Conservation (phyloP, 176 grass and related monocot species). For the Eragrostis curvula region DNA sequence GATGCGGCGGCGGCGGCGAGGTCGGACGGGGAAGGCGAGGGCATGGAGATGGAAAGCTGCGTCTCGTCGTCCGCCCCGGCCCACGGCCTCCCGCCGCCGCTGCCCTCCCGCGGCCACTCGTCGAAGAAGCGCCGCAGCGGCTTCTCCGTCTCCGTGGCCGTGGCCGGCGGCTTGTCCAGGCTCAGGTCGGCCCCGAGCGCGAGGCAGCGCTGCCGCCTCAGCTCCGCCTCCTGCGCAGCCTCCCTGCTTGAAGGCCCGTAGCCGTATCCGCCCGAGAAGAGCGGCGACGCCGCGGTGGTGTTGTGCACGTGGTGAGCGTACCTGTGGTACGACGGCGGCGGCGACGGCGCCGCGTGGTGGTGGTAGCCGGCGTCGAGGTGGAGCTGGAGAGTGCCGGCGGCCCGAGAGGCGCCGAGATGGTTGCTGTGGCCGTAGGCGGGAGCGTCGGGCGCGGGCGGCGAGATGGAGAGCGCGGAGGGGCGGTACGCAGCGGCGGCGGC, state of each 20-base stretch:
- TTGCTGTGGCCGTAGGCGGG: conserved; percentile 15
- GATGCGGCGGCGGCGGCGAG: conserved; percentile 41
- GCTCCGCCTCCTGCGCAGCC: conserved; percentile 31
- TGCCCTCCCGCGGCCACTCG: conserved; percentile 57
- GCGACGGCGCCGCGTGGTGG: conserved; percentile 20
- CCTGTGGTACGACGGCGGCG: conserved; percentile 66
- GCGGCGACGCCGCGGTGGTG: background rate
- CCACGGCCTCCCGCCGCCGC: conserved; percentile 43
- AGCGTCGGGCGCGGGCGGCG: conserved; percentile 39
- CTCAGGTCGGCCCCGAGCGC: conserved; percentile 70
- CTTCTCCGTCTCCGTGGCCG: conserved; percentile 37
- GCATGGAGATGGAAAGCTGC: conserved; percentile 68
- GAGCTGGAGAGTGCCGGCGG: conserved; percentile 45
- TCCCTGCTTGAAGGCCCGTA: conserved; percentile 2
- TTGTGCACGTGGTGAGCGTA: conserved; percentile 34
- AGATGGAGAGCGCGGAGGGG: conserved; percentile 47
- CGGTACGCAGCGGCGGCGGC: conserved; percentile 27
- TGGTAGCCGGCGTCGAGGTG: conserved; percentile 44
- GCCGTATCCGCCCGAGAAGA: conserved; percentile 31
- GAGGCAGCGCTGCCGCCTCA: conserved; percentile 62
- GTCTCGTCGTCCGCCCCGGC: conserved; percentile 47
- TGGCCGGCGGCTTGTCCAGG: conserved; percentile 54
- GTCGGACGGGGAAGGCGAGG: conserved; percentile 42
- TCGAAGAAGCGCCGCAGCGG: conserved; percentile 85
- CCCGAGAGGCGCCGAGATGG: too few species aligned